Conservation (phyloP, 1,284 basidiomycete genomes). For the Sporisorium graminicola region DNA sequence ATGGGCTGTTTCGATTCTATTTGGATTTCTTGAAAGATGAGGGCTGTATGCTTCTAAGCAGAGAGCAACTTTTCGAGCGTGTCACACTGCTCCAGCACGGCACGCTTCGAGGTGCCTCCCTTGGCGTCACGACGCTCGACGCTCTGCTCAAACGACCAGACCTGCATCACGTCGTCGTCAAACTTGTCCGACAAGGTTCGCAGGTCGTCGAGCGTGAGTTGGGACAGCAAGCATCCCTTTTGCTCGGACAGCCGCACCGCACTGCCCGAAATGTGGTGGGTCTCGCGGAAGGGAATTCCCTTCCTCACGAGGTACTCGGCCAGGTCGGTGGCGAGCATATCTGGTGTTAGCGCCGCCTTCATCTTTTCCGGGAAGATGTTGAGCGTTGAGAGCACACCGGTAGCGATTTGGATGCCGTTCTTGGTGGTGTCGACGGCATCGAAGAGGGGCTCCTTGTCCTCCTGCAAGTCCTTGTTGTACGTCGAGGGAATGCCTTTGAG, state of each 20-base stretch:
- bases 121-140: conserved; percentile 94
- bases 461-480: conserved; percentile 99
- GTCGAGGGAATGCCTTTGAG: conserved; percentile 97
- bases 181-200: conserved; percentile 82
- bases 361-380: conserved; percentile 87
- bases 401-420: conserved; percentile 90
- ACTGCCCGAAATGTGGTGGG: conserved; percentile 96
- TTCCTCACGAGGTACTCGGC: conserved; percentile 98
- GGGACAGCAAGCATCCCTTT: conserved; percentile 82
- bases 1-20: background rate
- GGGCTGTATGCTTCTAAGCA: conserved; percentile 3
- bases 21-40: background rate
- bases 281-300: conserved; percentile 95
- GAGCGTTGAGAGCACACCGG: conserved; percentile 91
- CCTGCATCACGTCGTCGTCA: conserved; percentile 78
- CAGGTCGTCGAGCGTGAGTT: conserved; percentile 84
- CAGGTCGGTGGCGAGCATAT: conserved; percentile 95
- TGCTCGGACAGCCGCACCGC: conserved; percentile 94
- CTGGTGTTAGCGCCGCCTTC: conserved; percentile 89
- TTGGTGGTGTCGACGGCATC: conserved; percentile 90
- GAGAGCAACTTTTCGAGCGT: conserved; percentile 50
- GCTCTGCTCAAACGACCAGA: conserved; percentile 72
- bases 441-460: conserved; percentile 97
- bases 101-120: conserved; percentile 87
- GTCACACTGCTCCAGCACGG: conserved; percentile 81